Conservation (phyloP, 225 moss, liverwort and hornwort species). For the Climacium dendroides region DNA sequence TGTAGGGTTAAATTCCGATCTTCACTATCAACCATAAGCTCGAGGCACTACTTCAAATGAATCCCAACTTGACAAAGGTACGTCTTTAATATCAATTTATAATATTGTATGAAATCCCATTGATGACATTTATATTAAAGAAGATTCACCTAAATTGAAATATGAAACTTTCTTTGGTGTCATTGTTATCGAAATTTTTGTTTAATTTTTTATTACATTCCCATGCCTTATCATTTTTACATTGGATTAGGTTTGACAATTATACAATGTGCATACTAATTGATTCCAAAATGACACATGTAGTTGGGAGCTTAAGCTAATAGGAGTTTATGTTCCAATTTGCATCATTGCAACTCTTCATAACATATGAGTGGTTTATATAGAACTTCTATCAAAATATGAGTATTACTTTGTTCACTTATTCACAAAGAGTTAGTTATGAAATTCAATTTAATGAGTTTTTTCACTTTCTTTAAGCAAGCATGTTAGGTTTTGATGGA, state of each 20-base stretch:
- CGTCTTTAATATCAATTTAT: not conserved
- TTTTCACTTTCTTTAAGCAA: not conserved
- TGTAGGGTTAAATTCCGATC: not conserved
- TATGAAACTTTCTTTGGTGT: too few species aligned
- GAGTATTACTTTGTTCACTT: not conserved
- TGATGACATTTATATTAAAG: not conserved
- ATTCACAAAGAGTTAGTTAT: not conserved
- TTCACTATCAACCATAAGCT: not conserved
- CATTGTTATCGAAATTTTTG: accelerated
- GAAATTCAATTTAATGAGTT: not conserved
- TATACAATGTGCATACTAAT: not conserved
- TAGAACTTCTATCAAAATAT: not conserved
- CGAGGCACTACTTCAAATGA: not conserved
- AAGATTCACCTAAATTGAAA: not conserved
- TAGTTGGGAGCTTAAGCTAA: too few species aligned
- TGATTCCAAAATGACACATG: too few species aligned
- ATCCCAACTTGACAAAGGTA: not conserved
- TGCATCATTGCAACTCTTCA: not conserved
- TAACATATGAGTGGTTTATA: not conserved
- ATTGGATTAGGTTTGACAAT: not conserved
- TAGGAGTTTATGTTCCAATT: not conserved
- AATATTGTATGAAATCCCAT: not conserved
- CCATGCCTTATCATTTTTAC: not conserved
- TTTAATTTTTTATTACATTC: too few species aligned
- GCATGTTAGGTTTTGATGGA: too few species aligned